Percentiles rank a stretch among this genome's conserved stretches.
phyloP scores from a whole-genome alignment of 2,329 filamentous ascomycete genomes.

The Parastagonospora avenae region DNA sequence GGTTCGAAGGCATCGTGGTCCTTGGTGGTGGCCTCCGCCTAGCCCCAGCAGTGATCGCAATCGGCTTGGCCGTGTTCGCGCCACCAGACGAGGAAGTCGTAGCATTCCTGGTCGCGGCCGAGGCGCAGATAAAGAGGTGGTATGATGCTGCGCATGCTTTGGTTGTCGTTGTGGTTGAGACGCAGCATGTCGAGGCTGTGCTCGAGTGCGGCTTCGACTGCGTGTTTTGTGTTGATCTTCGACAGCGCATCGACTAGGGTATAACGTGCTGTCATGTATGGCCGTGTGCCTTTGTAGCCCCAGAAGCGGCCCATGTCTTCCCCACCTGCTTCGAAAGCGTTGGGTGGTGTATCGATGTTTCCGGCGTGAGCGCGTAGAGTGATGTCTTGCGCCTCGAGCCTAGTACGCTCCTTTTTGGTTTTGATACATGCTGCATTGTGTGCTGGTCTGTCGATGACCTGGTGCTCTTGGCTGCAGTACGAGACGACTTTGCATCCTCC shows the following conservation, averaged over 20 bases:
- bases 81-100: constrained; percentile 57
- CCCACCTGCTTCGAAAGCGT: constrained; percentile 21
- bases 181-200: constrained; percentile 51
- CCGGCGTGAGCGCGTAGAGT: constrained; percentile 28
- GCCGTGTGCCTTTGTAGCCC: not conserved
- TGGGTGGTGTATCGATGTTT: constrained; percentile 37
- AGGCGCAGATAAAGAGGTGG: constrained; percentile 55
- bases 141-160: constrained; percentile 50
- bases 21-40: constrained; percentile 45
- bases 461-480: constrained; percentile 56
- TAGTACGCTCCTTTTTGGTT: constrained; percentile 39
- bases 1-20: constrained; percentile 51
- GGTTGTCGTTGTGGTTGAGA: constrained; percentile 53
- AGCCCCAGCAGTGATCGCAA: constrained; percentile 38
- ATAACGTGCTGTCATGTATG: constrained; percentile 3
- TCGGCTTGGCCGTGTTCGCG: constrained; percentile 20
- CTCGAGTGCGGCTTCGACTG: constrained; percentile 42
- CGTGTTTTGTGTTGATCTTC: constrained; percentile 31
- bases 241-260: not conserved
- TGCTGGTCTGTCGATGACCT: constrained; percentile 22
- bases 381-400: constrained; percentile 35
- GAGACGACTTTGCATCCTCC: constrained; percentile 49
- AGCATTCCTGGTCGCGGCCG: constrained; percentile 57
- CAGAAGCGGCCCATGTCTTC: not conserved
- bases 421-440: constrained; percentile 52